These are phyloP conservation scores for Aureobasidium sp. DNA, from an alignment of 2,329 filamentous ascomycete genomes.

Conservation along the genomic window DNA sequence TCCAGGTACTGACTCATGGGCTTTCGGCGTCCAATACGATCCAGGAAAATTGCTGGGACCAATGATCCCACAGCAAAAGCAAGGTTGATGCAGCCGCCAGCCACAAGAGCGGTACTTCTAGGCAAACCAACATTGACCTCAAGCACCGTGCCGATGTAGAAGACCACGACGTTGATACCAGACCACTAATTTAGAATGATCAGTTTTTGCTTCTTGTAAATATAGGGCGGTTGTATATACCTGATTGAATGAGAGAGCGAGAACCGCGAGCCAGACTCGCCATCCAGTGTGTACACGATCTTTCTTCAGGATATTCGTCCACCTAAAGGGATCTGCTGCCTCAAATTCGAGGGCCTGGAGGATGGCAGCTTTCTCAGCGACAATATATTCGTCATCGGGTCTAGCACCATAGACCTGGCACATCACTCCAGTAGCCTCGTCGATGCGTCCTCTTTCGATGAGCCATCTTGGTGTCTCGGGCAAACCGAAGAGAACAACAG, in stretches of 20 bases:
- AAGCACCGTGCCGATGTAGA: conserved; percentile 48
- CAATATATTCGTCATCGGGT: conserved; percentile 32
- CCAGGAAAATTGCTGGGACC: conserved; percentile 52
- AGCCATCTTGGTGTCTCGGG: conserved; percentile 46
- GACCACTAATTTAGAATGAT: too few relatives aligned
- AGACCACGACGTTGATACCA: conserved; percentile 42
- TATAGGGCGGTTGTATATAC: conserved; percentile 50
- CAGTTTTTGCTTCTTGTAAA: too few relatives aligned
- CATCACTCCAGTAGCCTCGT: conserved; percentile 37
- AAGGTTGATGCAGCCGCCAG: conserved; percentile 47
- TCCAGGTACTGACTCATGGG: conserved; percentile 11
- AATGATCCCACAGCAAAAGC: conserved; percentile 44
- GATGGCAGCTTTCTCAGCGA: conserved; percentile 37
- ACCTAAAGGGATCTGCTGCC: conserved; percentile 22
- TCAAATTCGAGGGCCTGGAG: conserved; percentile 41
- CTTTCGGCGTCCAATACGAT: conserved; percentile 41
- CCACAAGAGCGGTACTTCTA: conserved; percentile 44
- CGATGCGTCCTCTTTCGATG: conserved; percentile 35
- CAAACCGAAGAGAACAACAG: conserved; percentile 43
- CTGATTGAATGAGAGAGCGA: too few relatives aligned
- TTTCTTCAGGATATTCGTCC: conserved; percentile 42
- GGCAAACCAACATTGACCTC: conserved; percentile 49
- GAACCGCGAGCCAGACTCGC: conserved; percentile 43
- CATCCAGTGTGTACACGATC: conserved; percentile 45
- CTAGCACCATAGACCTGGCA: conserved; percentile 37